phyloP scores from a whole-genome alignment of 345 rosid genomes.

The Draba incana region DNA sequence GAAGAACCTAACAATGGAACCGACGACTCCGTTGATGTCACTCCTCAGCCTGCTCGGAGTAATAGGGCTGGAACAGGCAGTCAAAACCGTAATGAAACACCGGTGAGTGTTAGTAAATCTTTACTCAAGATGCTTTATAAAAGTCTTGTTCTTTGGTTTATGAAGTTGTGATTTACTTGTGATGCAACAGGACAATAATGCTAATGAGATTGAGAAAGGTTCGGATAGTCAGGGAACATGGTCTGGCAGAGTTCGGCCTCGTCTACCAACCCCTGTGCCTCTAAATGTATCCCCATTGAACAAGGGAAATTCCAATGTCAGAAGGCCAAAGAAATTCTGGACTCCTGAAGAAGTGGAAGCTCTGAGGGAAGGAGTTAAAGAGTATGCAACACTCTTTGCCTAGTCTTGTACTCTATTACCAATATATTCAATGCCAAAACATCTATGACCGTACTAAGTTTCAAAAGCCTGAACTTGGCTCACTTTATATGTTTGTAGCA shows the following conservation, averaged over 20 bases:
- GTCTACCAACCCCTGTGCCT: slow-evolving; percentile 13
- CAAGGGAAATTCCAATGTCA: slow-evolving; percentile 3
- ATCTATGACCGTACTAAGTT: slow-evolving; percentile 3
- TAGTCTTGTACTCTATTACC: not conserved
- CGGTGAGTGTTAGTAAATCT: slow-evolving; percentile 13
- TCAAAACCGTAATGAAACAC: slow-evolving; percentile 11
- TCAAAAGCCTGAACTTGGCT: slow-evolving; percentile 18
- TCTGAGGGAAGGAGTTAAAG: slow-evolving; percentile 42
- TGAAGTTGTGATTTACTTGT: slow-evolving; percentile 26
- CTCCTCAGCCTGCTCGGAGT: slow-evolving; percentile 29
- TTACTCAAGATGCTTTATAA: not conserved
- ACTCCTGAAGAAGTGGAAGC: slow-evolving; percentile 38
- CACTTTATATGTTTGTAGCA: slow-evolving; percentile 10
- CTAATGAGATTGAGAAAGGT: slow-evolving; percentile 24
- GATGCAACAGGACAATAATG: slow-evolving; percentile 29
- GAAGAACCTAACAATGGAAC: slow-evolving; percentile 22
- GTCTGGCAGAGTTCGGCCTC: slow-evolving; percentile 39
- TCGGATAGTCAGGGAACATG: slow-evolving; percentile 29
- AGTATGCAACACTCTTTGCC: slow-evolving; percentile 32
- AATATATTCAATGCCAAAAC: slow-evolving; percentile 3
- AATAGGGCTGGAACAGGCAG: slow-evolving; percentile 15
- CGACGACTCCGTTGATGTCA: slow-evolving; percentile 17
- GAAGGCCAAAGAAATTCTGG: slow-evolving; percentile 39
- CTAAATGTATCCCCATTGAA: slow-evolving; percentile 36
- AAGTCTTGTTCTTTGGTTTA: slow-evolving; percentile 16